Percentiles rank a stretch among this genome's conserved stretches.
Evolutionary conservation across 2,329 filamentous ascomycete genomes (phyloP).

Genomic region (Talaromyces albobiverticillius): DNA sequence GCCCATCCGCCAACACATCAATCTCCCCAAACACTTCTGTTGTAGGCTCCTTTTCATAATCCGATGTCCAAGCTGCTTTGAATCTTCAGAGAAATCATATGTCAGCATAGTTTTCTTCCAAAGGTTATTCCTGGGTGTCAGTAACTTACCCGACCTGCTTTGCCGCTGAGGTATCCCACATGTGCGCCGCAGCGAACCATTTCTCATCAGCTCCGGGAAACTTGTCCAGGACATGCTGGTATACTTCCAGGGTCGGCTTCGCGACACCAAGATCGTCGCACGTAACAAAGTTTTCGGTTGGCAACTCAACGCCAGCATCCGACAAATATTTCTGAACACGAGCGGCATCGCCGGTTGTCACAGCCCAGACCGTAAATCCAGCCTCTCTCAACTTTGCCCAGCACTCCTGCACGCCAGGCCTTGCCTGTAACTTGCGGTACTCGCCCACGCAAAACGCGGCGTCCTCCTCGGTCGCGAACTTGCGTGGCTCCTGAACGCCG

Average conservation of each 20-base stretch:
- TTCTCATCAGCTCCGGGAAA: slow-evolving; percentile 40
- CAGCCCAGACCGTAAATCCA: slow-evolving; percentile 54
- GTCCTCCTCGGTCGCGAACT: slow-evolving; percentile 39
- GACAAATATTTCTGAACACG: slow-evolving; percentile 54
- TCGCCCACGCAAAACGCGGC: slow-evolving; percentile 34
- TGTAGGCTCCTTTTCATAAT: slow-evolving; percentile 52
- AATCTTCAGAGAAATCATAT: slow-evolving; percentile 28
- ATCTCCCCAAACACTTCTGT: slow-evolving; percentile 52
- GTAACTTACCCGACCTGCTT: slow-evolving; percentile 38
- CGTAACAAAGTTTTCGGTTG: slow-evolving; percentile 49
- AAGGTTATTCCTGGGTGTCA: background rate
- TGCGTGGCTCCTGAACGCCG: slow-evolving; percentile 39
- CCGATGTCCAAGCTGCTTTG: slow-evolving; percentile 53
- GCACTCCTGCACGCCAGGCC: slow-evolving; percentile 36
- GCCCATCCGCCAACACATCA: slow-evolving; percentile 49
- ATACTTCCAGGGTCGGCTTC: slow-evolving; percentile 51
- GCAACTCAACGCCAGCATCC: slow-evolving; percentile 49
- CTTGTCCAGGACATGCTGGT: slow-evolving; percentile 41
- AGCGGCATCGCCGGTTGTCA: slow-evolving; percentile 52
- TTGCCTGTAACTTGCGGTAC: slow-evolving; percentile 32
- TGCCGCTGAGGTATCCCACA: slow-evolving; percentile 59
- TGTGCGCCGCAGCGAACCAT: slow-evolving; percentile 60
- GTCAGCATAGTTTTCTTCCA: background rate
- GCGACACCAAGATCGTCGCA: slow-evolving; percentile 50
- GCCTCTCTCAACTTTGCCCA: slow-evolving; percentile 42